Evolutionary conservation across 2,329 filamentous ascomycete genomes (phyloP).

Genomic region (Bipolaris zeicola): DNA sequence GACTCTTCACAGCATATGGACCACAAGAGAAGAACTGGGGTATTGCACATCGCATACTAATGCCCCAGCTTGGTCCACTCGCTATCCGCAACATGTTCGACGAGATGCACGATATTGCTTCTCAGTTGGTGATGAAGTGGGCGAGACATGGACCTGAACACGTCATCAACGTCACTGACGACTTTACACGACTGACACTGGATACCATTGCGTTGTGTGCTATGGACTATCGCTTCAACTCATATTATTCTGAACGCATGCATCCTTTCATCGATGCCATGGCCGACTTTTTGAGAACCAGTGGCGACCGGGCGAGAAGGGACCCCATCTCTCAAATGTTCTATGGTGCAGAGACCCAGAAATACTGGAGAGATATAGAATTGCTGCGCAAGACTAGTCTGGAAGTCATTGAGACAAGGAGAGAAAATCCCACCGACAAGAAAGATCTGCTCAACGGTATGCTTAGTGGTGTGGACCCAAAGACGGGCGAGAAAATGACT

Average conservation of each 20-base stretch:
- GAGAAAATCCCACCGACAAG: constrained; percentile 59
- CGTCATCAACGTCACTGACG: constrained; percentile 44
- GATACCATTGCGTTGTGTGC: constrained; percentile 49
- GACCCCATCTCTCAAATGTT: constrained; percentile 43
- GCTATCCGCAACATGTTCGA: constrained; percentile 71
- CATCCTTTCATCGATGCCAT: constrained; percentile 49
- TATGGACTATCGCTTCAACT: constrained; percentile 52
- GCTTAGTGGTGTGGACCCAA: constrained; percentile 63
- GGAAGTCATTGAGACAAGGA: constrained; percentile 63
- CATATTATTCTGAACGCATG: constrained; percentile 45
- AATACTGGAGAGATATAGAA: constrained; percentile 61
- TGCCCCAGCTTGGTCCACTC: constrained; percentile 72
- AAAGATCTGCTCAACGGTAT: constrained; percentile 67
- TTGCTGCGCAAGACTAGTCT: constrained; percentile 61
- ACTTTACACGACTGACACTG: constrained; percentile 48
- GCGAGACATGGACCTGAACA: constrained; percentile 58
- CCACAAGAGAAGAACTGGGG: constrained; percentile 52
- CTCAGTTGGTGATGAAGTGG: constrained; percentile 71
- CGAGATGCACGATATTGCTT: constrained; percentile 63
- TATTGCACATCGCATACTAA: constrained; percentile 67
- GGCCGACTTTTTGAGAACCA: constrained; percentile 46
- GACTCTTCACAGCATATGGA: constrained; percentile 50
- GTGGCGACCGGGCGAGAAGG: constrained; percentile 41
- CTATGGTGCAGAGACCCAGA: constrained; percentile 46
- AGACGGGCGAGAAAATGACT: constrained; percentile 63